Evolutionary conservation across 495 filamentous ascomycete species (phyloP), one percentile per base, ranked within the genome.

Genomic region (Beverwykella pulmonaria): DNA sequence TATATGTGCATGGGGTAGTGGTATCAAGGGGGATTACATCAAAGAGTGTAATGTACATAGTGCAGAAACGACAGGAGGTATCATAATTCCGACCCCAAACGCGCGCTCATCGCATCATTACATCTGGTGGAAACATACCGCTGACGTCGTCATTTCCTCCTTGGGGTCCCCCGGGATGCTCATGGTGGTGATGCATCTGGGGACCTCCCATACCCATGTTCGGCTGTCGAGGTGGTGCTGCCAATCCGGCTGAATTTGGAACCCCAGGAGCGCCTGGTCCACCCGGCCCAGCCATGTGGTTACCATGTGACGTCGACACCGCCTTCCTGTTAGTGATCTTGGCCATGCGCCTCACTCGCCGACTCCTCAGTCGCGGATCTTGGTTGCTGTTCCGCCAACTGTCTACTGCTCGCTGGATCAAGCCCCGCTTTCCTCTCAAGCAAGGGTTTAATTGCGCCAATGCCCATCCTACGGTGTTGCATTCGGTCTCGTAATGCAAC

Each of bases 351-450:
- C 95, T 86, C 44, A 98, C 94, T 59, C 94, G 86, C 74, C 94
- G 80, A 78, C 93, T 97, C 72, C 94, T 86, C 71, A 98, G 79
- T 65, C 92, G 84, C 20, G 90, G 90, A 68, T 98, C 94, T 78
- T 96, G 92, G 77, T 98, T 98, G 82, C 95, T 98, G 77, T 98
- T 98, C 52, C 94, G 82, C 94, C 94, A 98, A 76, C 93, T 97
- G 78, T 98, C 94, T 32, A 98, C 94, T 20, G 94, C 94, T 53
- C 94, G 85, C 78, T 98, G 94, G 64, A 98, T 98, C 66, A 98
- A 82, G 9, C 94, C 94, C 53, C 94, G 86, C 79, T 98, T 98
- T 54, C 92, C 93, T 54, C 93, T 83, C 27, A 98, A 83, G 48
- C 89, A 89, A 1, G 92, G 89, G 75, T 98, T 98, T 44, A 98